phyloP scores from a whole-genome alignment of 129 eudicot genomes.

The Dittrichia graveolens region DNA sequence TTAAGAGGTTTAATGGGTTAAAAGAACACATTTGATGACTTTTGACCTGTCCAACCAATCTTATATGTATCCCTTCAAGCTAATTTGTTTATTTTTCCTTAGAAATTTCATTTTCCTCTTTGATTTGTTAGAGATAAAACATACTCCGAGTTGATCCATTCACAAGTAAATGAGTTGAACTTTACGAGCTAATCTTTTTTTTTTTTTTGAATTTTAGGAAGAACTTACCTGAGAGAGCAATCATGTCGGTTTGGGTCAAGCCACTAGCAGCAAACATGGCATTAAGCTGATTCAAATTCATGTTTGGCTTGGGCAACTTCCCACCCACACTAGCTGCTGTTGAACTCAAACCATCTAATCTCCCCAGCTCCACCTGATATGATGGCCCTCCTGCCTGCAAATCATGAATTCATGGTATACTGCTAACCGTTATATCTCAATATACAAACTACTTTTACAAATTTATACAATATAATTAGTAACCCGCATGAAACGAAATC shows the following conservation, averaged over 20 bases:
- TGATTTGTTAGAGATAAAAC: not conserved
- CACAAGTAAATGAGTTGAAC: not conserved
- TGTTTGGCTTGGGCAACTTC: slow-evolving; percentile 63
- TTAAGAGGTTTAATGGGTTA: not conserved
- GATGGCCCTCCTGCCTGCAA: slow-evolving; percentile 82
- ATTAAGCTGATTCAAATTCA: slow-evolving; percentile 70
- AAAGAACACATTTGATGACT: not conserved
- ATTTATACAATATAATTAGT: not conserved
- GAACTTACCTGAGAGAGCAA: slow-evolving; percentile 87
- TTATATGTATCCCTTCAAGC: not conserved
- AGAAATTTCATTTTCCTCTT: no score
- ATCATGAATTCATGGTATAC: not conserved
- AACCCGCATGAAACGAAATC: not conserved
- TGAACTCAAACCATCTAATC: slow-evolving; percentile 76
- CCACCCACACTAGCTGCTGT: slow-evolving; percentile 64
- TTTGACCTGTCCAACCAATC: not conserved
- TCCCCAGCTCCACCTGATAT: slow-evolving; percentile 77
- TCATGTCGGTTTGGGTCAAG: slow-evolving; percentile 72
- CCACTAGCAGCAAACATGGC: slow-evolving; percentile 66
- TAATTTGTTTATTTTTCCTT: not conserved
- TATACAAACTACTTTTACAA: not conserved
- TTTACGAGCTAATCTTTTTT: not conserved
- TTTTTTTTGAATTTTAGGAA: not conserved
- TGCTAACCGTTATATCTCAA: not conserved
- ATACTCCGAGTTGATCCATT: not conserved